Base-by-base conservation (phyloP, 352 stramenopile species). In the Phytophthora agathidicida region DNA sequence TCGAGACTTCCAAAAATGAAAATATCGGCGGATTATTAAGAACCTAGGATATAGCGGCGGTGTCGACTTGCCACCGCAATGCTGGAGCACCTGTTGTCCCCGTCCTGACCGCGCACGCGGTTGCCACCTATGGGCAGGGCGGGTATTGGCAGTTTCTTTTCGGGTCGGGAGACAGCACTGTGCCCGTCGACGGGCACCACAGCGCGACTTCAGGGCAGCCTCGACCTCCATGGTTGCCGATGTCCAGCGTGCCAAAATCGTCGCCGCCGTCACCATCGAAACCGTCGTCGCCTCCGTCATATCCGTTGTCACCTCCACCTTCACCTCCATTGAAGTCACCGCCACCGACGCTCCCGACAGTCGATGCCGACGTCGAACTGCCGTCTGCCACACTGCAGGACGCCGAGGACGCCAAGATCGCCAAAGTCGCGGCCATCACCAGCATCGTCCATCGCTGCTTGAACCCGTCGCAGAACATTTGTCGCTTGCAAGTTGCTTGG, bases 201-300 rank as follows among this genome's bases (percentile, higher is more conserved):
- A 60, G 51, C 17, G 60, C 71, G 28, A 82, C 70, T 61, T 88
- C 78, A n/a, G 26, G 28, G 39, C 78, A 86, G 3, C 42, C 39
- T 37, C 32, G n/a, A 22, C 19, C 36, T 5, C 24, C 31, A 37
- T 41, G 31, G 24, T 37, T 39, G n/a, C 37, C 30, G 26, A 19
- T 39, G n/a, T 39, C 48, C 11, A 55, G 27, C 16, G 57, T 45
- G 14, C 28, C 37, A 23, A 67, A 67, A 22, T 28, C n/a, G 10
- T 37, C 49, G 6, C 48, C 41, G 5, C 38, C 41, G 20, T n/a
- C n/a, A n/a, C n/a, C n/a, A n/a, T n/a, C n/a, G n/a, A n/a, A n/a
- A n/a, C n/a, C n/a, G n/a, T n/a, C n/a, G n/a, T n/a, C n/a, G n/a
- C n/a, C n/a, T n/a, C n/a, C n/a, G n/a, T n/a, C n/a, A n/a, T n/a